Percentiles rank a stretch among this genome's conserved stretches.
phyloP scores from a whole-genome alignment of 306 rosid genomes.

The Prosopis cineraria region DNA sequence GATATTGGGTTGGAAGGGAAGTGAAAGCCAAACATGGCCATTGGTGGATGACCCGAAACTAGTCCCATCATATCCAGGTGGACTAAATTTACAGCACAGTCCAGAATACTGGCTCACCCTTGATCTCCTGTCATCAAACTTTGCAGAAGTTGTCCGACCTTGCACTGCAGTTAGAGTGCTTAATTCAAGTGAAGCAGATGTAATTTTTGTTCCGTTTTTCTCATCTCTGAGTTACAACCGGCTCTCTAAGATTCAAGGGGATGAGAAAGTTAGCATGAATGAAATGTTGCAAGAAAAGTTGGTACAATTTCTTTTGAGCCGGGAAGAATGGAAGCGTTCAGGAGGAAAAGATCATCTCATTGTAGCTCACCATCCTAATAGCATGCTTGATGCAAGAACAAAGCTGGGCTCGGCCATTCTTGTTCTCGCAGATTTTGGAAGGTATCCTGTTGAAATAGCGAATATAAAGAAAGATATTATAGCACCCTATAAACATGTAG shows the following conservation, averaged over 20 bases:
- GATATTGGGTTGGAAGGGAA: slow-evolving; percentile 87
- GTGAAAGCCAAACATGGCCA: slow-evolving; percentile 80
- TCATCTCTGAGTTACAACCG: slow-evolving; percentile 88
- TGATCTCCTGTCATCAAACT: slow-evolving; percentile 73
- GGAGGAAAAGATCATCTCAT: slow-evolving; percentile 82
- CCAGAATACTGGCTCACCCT: slow-evolving; percentile 94
- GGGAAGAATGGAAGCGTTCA: slow-evolving; percentile 67
- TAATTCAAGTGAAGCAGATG: slow-evolving; percentile 81
- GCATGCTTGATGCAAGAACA: slow-evolving; percentile 77
- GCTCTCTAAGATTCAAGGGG: slow-evolving; percentile 67
- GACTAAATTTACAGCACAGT: slow-evolving; percentile 91
- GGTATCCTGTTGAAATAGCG: slow-evolving; percentile 81
- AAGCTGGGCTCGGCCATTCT: slow-evolving; percentile 84
- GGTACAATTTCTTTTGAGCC: slow-evolving; percentile 59
- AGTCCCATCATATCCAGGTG: slow-evolving; percentile 84
- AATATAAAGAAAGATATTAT: slow-evolving; percentile 82
- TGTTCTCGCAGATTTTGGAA: slow-evolving; percentile 95
- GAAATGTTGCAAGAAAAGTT: slow-evolving; percentile 70
- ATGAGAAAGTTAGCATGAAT: slow-evolving; percentile 65
- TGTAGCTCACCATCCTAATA: slow-evolving; percentile 95
- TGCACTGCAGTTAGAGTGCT: slow-evolving; percentile 72
- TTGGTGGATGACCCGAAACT: slow-evolving; percentile 42
- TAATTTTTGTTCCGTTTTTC: slow-evolving; percentile 90
- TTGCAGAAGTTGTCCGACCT: slow-evolving; percentile 41
- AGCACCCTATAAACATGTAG: slow-evolving; percentile 88